Conservation (phyloP, 2,329 filamentous ascomycete genomes). For the Hortaea sp. region DNA sequence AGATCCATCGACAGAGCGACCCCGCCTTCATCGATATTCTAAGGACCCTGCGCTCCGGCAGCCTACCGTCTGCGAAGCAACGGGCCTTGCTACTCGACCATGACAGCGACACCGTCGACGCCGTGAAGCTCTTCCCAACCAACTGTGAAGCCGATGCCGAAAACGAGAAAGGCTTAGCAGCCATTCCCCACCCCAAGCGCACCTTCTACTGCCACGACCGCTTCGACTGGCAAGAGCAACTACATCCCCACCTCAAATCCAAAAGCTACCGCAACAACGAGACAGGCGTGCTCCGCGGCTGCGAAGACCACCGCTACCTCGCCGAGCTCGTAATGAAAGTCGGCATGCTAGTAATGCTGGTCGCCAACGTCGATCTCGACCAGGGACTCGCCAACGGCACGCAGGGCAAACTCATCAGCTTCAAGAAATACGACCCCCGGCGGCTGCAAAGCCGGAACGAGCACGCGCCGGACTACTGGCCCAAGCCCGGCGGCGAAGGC, state of each 20-base stretch:
- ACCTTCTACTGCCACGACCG: slow-evolving; percentile 32
- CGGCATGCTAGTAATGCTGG: slow-evolving; percentile 44
- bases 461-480: not conserved
- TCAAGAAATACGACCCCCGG: slow-evolving; percentile 1
- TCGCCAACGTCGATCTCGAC: slow-evolving; percentile 39
- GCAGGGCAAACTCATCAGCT: slow-evolving; percentile 37
- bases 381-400: slow-evolving; percentile 39
- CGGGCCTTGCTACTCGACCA: slow-evolving; percentile 34
- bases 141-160: slow-evolving; percentile 13
- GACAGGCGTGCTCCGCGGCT: slow-evolving; percentile 9
- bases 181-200: not conserved
- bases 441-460: not conserved
- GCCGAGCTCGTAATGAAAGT: slow-evolving; percentile 39
- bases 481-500: too few species aligned
- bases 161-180: not conserved
- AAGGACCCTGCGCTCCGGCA: slow-evolving; percentile 44
- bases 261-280: slow-evolving; percentile 3
- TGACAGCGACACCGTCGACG: slow-evolving; percentile 30
- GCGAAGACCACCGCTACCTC: slow-evolving; percentile 33
- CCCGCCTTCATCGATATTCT: slow-evolving; percentile 44
- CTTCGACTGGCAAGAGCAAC: slow-evolving; percentile 21
- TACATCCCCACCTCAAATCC: slow-evolving; percentile 19
- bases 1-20: slow-evolving; percentile 50
- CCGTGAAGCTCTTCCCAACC: slow-evolving; percentile 33
- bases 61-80: slow-evolving; percentile 28